Evolutionary conservation across 1,284 basidiomycete species (phyloP).

Genomic region (Cerioporus squamosus): DNA sequence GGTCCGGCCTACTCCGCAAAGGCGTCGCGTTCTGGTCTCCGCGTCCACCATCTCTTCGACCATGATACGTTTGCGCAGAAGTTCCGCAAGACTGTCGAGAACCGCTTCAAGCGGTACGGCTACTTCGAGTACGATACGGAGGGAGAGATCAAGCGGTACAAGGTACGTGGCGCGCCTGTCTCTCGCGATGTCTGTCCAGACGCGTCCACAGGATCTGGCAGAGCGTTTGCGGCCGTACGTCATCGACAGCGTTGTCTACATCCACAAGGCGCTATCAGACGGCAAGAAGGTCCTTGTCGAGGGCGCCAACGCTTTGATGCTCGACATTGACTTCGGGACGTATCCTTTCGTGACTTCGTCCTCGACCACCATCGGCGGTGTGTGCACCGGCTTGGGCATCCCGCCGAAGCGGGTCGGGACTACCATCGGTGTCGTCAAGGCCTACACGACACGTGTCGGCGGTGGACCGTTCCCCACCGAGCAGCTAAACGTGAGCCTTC

Average conservation of each 20-base stretch:
- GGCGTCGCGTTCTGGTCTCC: slow-evolving; percentile 93
- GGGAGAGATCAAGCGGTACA: slow-evolving; percentile 92
- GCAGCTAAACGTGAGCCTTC: slow-evolving; percentile 78
- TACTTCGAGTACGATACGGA: slow-evolving; percentile 99
- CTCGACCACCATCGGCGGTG: slow-evolving; percentile 91
- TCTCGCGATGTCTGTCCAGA: background rate
- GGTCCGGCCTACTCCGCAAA: slow-evolving; percentile 99
- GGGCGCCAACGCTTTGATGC: slow-evolving; percentile 98
- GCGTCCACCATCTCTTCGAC: slow-evolving; percentile 97
- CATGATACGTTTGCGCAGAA: slow-evolving; percentile 85
- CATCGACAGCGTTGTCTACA: slow-evolving; percentile 84
- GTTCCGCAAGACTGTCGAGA: slow-evolving; percentile 96
- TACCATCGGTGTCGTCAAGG: slow-evolving; percentile 93
- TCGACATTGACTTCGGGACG: slow-evolving; percentile 97
- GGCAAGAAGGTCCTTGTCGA: slow-evolving; percentile 91
- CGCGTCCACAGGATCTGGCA: slow-evolving; percentile 68
- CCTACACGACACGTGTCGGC: slow-evolving; percentile 97
- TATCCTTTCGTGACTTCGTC: slow-evolving; percentile 98
- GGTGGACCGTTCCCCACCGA: slow-evolving; percentile 98
- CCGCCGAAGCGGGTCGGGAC: slow-evolving; percentile 88
- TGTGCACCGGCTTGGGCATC: slow-evolving; percentile 95
- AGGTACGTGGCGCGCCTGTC: slow-evolving; percentile 48
- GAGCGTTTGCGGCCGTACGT: slow-evolving; percentile 89
- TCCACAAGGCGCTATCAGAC: slow-evolving; percentile 78
- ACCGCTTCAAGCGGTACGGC: slow-evolving; percentile 97